Conservation (phyloP, 495 filamentous ascomycete species). For the Xylaria acuta region DNA sequence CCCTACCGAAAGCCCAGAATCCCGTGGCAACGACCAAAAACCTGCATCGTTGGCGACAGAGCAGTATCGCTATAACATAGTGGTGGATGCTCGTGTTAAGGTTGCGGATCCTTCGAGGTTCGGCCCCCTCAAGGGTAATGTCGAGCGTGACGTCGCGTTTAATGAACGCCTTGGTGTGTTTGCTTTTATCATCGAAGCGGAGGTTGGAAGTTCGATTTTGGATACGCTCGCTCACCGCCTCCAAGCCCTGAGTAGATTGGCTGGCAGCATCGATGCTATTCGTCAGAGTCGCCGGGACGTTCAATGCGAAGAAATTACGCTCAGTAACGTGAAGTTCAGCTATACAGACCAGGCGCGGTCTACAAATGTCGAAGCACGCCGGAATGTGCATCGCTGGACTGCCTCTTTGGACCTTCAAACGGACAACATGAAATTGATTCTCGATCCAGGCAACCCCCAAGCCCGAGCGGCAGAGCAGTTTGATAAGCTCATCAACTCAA, state of each 20-base stretch:
- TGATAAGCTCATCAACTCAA: conserved; percentile 64
- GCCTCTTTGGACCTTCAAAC: conserved; percentile 45
- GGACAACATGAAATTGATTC: conserved; percentile 51
- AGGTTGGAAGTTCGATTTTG: conserved; percentile 63
- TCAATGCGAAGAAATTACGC: conserved; percentile 60
- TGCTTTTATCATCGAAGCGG: conserved; percentile 60
- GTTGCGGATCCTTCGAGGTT: conserved; percentile 47
- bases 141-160: conserved; percentile 67
- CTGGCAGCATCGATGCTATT: conserved; percentile 69
- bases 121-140: conserved; percentile 53
- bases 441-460: conserved; percentile 77
- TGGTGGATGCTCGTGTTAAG: conserved; percentile 50
- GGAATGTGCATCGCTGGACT: conserved; percentile 43
- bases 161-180: conserved; percentile 63
- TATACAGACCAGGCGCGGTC: conserved; percentile 53
- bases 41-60: conserved; percentile 32
- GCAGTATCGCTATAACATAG: conserved; percentile 41
- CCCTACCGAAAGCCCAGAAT: conserved; percentile 21
- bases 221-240: conserved; percentile 60
- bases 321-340: conserved; percentile 66
- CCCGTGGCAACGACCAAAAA: conserved; percentile 29
- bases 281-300: conserved; percentile 56
- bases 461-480: conserved; percentile 71
- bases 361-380: conserved; percentile 18
- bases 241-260: conserved; percentile 66